phyloP scores from a whole-genome alignment of 2,329 filamentous ascomycete genomes.

The Parastagonospora avenae region DNA sequence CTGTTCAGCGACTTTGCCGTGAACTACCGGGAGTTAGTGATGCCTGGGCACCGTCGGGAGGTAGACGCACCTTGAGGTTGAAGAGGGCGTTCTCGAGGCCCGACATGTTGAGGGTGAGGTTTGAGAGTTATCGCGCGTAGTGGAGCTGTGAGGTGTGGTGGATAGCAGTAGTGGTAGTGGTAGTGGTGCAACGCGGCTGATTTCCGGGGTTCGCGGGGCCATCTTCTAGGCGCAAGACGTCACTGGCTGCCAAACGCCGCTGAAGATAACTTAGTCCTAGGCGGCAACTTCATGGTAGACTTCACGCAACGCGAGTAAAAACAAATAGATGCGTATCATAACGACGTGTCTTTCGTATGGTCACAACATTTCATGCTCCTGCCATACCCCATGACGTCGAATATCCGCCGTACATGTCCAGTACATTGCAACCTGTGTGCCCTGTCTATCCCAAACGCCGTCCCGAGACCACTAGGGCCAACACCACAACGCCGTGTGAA shows the following conservation, averaged over 20 bases:
- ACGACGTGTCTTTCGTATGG: background rate
- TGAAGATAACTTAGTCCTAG: background rate
- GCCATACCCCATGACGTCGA: background rate
- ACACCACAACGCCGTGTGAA: constrained; percentile 31
- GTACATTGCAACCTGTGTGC: background rate
- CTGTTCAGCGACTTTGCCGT: constrained; percentile 67
- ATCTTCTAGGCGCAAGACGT: constrained; percentile 28
- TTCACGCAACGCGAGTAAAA: constrained; percentile 9
- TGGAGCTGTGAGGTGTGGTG: constrained; percentile 7
- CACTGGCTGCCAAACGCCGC: constrained; percentile 7
- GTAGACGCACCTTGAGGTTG: constrained; percentile 60
- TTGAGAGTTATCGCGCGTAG: constrained; percentile 8
- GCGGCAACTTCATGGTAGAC: background rate
- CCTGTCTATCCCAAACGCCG: constrained; percentile 30
- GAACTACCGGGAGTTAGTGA: constrained; percentile 53
- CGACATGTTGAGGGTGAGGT: constrained; percentile 53
- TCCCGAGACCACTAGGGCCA: constrained; percentile 18
- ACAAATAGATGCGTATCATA: background rate
- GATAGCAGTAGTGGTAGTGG: constrained; percentile 10
- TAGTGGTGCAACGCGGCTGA: constrained; percentile 32
- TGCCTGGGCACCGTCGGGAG: constrained; percentile 1
- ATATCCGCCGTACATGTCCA: background rate
- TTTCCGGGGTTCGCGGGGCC: constrained; percentile 29
- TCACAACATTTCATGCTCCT: background rate
- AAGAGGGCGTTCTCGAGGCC: constrained; percentile 67